These are phyloP conservation scores for Verbena officinalis DNA, from an alignment of 257 asterid genomes.

Conservation along the genomic window DNA sequence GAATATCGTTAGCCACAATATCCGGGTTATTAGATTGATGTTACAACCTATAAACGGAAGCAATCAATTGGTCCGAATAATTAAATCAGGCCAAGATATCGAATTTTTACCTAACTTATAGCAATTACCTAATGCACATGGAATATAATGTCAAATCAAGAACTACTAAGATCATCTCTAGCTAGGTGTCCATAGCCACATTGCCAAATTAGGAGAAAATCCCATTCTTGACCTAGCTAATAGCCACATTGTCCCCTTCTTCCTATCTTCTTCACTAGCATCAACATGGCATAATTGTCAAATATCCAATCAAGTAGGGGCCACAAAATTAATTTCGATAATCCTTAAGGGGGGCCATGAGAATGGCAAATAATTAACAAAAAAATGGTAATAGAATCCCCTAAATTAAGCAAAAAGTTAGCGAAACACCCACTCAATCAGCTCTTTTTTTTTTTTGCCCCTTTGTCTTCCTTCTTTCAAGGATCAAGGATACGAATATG, in stretches of 20 bases:
- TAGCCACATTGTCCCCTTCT: constrained; percentile 33
- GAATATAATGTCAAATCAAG: constrained; percentile 29
- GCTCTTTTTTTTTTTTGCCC: not conserved
- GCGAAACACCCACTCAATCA: constrained; percentile 13
- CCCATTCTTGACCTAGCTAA: constrained; percentile 21
- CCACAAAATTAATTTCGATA: constrained; percentile 22
- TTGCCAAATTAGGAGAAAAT: not conserved
- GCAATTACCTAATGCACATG: not conserved
- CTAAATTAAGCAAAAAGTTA: constrained; percentile 39
- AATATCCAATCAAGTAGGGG: constrained; percentile 27
- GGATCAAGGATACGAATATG: not conserved
- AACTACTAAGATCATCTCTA: constrained; percentile 18
- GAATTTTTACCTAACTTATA: constrained; percentile 4
- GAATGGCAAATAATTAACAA: not conserved
- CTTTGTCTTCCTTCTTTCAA: constrained; percentile 20
- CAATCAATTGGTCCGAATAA: not conserved
- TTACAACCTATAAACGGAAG: not conserved
- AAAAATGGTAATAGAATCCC: constrained; percentile 30
- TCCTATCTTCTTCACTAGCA: constrained; percentile 40
- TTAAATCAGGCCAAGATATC: not conserved
- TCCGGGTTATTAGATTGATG: constrained; percentile 1
- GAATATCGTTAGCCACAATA: not conserved
- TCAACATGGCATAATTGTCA: constrained; percentile 39
- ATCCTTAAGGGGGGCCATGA: constrained; percentile 10
- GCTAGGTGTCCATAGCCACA: too few relatives aligned